These are phyloP conservation scores for Rubia peregrina DNA, from an alignment of 305 asterid species.

Conservation along the genomic window DNA sequence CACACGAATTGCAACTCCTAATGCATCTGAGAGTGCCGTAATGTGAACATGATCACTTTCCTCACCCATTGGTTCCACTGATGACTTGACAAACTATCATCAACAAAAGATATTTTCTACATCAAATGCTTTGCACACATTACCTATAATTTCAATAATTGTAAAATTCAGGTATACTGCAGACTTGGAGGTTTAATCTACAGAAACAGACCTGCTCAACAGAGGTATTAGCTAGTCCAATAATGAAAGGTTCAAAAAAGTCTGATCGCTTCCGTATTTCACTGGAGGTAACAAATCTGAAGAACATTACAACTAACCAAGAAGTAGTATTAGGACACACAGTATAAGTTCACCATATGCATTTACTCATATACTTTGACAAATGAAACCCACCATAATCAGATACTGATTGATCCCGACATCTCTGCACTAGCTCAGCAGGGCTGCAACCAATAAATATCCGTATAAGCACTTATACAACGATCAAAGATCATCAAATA, in stretches of 20 bases:
- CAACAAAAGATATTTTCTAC: background rate
- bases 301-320: conserved; percentile 88
- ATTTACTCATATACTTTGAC: conserved; percentile 13
- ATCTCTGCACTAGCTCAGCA: conserved; percentile 74
- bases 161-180: background rate
- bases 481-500: conserved; percentile 10
- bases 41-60: conserved; percentile 97
- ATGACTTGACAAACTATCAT: conserved; percentile 85
- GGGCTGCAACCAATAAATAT: conserved; percentile 42
- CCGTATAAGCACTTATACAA: background rate
- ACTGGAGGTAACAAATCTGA: conserved; percentile 91
- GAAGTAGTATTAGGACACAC: conserved; percentile 15
- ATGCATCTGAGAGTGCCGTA: conserved; percentile 82
- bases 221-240: conserved; percentile 62
- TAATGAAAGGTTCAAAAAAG: conserved; percentile 82
- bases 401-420: conserved; percentile 80
- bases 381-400: conserved; percentile 68
- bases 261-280: conserved; percentile 81
- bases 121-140: background rate
- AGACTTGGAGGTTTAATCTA: background rate
- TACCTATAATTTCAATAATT: background rate
- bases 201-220: conserved; percentile 72
- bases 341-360: conserved; percentile 8
- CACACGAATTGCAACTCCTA: conserved; percentile 80
- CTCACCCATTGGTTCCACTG: conserved; percentile 98